These are phyloP conservation scores for Rhodotorula sp. DNA, from an alignment of 1,284 basidiomycete species.

Conservation along the genomic window DNA sequence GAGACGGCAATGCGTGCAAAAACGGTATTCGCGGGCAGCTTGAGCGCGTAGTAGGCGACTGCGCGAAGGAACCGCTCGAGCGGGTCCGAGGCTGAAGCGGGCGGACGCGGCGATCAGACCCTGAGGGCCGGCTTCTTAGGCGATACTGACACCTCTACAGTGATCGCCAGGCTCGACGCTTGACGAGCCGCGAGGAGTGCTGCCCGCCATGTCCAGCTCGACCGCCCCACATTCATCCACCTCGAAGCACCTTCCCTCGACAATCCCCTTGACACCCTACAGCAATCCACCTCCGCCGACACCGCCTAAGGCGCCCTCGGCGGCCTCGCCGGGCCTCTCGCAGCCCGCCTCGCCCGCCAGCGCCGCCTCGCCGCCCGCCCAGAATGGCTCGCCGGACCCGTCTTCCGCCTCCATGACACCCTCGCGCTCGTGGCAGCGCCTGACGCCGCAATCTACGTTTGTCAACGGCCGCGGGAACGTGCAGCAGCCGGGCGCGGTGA, in stretches of 20 bases:
- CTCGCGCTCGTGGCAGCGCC: conserved; percentile 26
- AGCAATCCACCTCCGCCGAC: not conserved
- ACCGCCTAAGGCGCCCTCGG: not conserved
- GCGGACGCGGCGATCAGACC: too few species aligned
- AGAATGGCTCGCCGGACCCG: not conserved
- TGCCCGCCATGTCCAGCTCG: not conserved
- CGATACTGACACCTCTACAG: not conserved
- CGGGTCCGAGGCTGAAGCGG: too few species aligned
- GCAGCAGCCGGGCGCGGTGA: conserved; percentile 11
- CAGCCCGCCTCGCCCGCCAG: not conserved
- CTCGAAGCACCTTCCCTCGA: not conserved
- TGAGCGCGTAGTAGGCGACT: too few species aligned
- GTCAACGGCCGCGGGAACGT: conserved; percentile 32
- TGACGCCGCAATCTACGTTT: conserved; percentile 19
- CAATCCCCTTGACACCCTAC: not conserved
- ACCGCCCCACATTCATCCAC: not conserved
- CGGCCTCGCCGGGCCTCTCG: not conserved
- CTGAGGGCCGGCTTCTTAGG: too few species aligned
- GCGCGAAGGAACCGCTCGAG: too few species aligned
- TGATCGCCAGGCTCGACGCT: not conserved
- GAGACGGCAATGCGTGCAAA: too few species aligned
- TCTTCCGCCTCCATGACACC: conserved; percentile 8
- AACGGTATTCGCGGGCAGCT: too few species aligned
- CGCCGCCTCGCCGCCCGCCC: not conserved
- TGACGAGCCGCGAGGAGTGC: too few species aligned